phyloP scores from a whole-genome alignment of 352 stramenopile species.

The Phytophthora melonis region DNA sequence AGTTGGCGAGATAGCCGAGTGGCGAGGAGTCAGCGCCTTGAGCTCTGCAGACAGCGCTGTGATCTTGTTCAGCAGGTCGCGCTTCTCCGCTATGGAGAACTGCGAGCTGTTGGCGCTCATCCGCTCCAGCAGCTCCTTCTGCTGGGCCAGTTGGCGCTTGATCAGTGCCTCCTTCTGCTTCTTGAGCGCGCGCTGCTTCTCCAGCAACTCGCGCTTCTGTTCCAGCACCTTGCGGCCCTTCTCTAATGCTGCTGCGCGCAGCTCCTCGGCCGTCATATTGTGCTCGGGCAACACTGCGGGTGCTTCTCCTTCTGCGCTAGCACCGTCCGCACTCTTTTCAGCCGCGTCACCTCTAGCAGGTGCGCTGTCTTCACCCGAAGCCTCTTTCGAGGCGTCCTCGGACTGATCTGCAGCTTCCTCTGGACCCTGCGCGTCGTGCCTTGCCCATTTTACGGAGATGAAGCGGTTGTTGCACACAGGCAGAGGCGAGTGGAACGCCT shows the following conservation, averaged over 20 bases:
- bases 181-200: conserved; percentile 85
- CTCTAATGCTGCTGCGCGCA: conserved; percentile 77
- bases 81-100: conserved; percentile 78
- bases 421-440: conserved; percentile 78
- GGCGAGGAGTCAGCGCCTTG: conserved; percentile 59
- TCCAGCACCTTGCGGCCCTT: conserved; percentile 86
- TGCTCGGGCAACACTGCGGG: conserved; percentile 44
- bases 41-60: conserved; percentile 75
- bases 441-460: conserved; percentile 90
- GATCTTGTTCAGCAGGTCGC: conserved; percentile 88
- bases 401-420: conserved; percentile 61
- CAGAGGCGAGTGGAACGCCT: conserved; percentile 88
- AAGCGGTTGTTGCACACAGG: conserved; percentile 92
- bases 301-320: conserved; percentile 25
- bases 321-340: conserved; percentile 29
- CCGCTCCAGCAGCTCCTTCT: conserved; percentile 83
- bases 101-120: conserved; percentile 83
- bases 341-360: conserved; percentile 6
- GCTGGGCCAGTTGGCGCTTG: conserved; percentile 81
- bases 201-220: conserved; percentile 87
- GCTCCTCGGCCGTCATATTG: conserved; percentile 78
- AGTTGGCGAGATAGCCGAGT: conserved; percentile 34
- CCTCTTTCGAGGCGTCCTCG: conserved; percentile 42
- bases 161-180: conserved; percentile 88
- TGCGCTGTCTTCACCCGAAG: conserved; percentile 29